Evolutionary conservation across 1,139 yeast genomes (phyloP), one percentile per base, ranked within the genome.

Genomic region (Suhomyces taliae): DNA sequence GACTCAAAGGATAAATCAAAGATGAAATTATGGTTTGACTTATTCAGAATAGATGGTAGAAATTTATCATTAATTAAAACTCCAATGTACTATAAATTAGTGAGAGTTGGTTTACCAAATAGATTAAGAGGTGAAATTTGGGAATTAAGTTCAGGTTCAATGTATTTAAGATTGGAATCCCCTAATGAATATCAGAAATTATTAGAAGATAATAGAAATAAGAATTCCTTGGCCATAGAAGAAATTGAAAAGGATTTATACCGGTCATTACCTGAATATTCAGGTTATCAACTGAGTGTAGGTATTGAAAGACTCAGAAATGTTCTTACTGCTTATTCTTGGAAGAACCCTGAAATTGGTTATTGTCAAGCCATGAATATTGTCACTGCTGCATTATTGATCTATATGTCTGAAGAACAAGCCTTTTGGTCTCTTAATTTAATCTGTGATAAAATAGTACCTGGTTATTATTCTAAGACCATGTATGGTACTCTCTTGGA

Each of bases 301-400:
- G 99, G 99, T 7, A 91, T 95, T 41, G 80, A 76, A 46, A 76
- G 96, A 46, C 75, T 95, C 45, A 77, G 99, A 53, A 76, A 95
- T 49, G 99, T 95, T 0, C 75, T 95, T 52, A 87, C 95, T 0
- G 97, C 97, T 0, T 95, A 90, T 61, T 89, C 97, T 0, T 93
- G 98, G 98, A 89, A 88, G 58, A 90, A 91, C 61, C 97, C 97
- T 0, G 97, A 93, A 44, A 90, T 95, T 24, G 99, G 99, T 0
- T 95, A 95, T 66, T 95, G 99, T 64, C 99, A 95, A 64, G 99
- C 99, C 1, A 95, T 95, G 99, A 95, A 95, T 64, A 95, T 95
- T 48, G 97, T 95, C 7, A 89, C 86, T 1, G 99, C 99, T 0
- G 97, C 97, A 0, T 69, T 95, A 46, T 74, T 95, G 50, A 93